Conservation (phyloP, 345 rosid species). For the Crucihimalaya himalaica region DNA sequence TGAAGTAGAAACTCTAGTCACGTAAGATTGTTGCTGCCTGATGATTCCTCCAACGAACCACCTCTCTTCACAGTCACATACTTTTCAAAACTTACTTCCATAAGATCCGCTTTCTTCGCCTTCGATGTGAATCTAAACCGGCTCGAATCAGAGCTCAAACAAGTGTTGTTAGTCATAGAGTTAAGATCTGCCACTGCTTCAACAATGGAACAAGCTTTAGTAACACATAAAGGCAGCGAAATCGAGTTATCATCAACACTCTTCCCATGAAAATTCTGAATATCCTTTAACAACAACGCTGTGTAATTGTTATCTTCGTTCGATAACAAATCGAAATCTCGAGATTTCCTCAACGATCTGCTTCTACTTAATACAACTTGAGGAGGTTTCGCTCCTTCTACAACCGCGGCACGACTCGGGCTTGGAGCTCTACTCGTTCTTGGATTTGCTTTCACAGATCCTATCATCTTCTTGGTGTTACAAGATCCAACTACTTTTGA, state of each 20-base stretch:
- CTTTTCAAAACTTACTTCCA: conserved; percentile 83
- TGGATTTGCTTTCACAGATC: conserved; percentile 4
- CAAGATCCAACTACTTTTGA: conserved; percentile 25
- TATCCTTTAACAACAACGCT: conserved; percentile 71
- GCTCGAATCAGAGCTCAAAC: conserved; percentile 26
- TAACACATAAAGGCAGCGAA: conserved; percentile 51
- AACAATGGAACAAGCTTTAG: conserved; percentile 80
- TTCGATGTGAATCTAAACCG: conserved; percentile 30
- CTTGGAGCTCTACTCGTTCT: conserved; percentile 33
- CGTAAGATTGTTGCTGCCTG: conserved; percentile 77
- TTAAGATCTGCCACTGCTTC: conserved; percentile 91
- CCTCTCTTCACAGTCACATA: conserved; percentile 80
- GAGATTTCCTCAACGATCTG: conserved; percentile 66
- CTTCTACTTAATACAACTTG: conserved; percentile 58
- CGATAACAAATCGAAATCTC: conserved; percentile 54
- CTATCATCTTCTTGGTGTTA: conserved; percentile 31
- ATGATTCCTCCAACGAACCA: conserved; percentile 61
- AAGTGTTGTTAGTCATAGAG: conserved; percentile 45
- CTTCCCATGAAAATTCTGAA: conserved; percentile 82
- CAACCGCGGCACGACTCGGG: not conserved
- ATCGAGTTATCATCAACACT: conserved; percentile 14
- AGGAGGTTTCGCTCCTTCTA: conserved; percentile 8
- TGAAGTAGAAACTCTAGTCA: conserved; percentile 24
- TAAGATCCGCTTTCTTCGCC: conserved; percentile 55
- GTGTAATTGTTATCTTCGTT: conserved; percentile 54